phyloP scores from a whole-genome alignment of 1,284 basidiomycete species.

The Leucoagaricus sp. region DNA sequence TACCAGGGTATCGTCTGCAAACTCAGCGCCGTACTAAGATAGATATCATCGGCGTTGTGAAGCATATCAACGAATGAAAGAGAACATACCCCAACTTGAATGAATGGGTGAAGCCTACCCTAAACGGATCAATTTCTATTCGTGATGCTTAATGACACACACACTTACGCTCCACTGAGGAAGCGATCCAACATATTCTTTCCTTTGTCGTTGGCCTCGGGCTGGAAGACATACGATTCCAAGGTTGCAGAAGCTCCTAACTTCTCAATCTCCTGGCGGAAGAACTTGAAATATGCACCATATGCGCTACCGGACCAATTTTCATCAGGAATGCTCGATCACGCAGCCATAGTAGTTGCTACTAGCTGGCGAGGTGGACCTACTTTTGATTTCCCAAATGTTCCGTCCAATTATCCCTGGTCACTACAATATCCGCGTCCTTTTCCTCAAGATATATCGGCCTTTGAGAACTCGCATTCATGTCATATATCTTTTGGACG shows the following conservation, averaged over 20 bases:
- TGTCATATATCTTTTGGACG: slow-evolving; percentile 54
- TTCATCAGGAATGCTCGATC: too few relatives aligned
- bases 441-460: slow-evolving; percentile 45
- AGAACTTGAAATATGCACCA: slow-evolving; percentile 57
- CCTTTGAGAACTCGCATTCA: slow-evolving; percentile 40
- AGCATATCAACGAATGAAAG: not conserved
- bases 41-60: not conserved
- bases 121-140: slow-evolving; percentile 2
- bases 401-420: slow-evolving; percentile 52
- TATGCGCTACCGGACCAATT: slow-evolving; percentile 38
- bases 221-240: slow-evolving; percentile 56
- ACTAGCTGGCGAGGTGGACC: too few relatives aligned
- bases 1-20: slow-evolving; percentile 53
- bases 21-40: slow-evolving; percentile 58
- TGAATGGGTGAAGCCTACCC: slow-evolving; percentile 59
- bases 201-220: slow-evolving; percentile 46
- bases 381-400: slow-evolving; percentile 58
- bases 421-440: slow-evolving; percentile 40
- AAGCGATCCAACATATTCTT: slow-evolving; percentile 58
- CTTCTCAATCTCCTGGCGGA: slow-evolving; percentile 46
- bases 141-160: not conserved
- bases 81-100: slow-evolving; percentile 61
- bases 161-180: slow-evolving; percentile 54
- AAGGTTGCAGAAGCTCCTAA: slow-evolving; percentile 46
- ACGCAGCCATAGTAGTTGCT: too few relatives aligned